phyloP scores from a whole-genome alignment of 2,329 filamentous ascomycete genomes.

The Claviceps maximensis region DNA sequence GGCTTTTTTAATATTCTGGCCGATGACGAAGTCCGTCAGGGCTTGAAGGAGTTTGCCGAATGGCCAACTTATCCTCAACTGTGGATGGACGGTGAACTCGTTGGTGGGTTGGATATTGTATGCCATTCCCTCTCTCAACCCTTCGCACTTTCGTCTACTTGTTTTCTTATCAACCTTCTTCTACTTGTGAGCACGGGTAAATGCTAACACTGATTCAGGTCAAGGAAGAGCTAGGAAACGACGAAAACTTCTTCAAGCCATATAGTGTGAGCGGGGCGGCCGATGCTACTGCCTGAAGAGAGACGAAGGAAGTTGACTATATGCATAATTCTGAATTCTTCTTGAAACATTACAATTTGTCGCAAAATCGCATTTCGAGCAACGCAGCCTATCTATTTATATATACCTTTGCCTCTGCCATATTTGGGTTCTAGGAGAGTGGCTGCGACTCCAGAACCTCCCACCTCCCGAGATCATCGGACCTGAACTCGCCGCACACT shows the following conservation, averaged over 20 bases:
- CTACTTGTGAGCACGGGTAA: background rate
- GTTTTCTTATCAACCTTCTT: background rate
- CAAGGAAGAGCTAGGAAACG: constrained; percentile 80
- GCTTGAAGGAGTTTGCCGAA: constrained; percentile 92
- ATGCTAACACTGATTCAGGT: constrained; percentile 41
- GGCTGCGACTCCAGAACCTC: background rate
- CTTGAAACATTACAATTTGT: background rate
- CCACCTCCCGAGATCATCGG: background rate
- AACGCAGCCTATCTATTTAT: background rate
- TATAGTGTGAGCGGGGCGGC: constrained; percentile 44
- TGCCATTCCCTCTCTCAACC: constrained; percentile 30
- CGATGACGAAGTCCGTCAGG: constrained; percentile 92
- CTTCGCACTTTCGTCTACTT: too few species aligned
- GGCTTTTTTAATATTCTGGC: constrained; percentile 99
- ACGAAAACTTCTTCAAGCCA: constrained; percentile 68
- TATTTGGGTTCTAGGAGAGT: background rate
- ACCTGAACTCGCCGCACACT: background rate
- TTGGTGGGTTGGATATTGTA: constrained; percentile 93
- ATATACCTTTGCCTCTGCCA: background rate
- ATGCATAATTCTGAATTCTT: background rate
- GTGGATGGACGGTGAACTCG: constrained; percentile 80
- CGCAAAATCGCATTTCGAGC: background rate
- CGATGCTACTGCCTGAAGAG: constrained; percentile 22
- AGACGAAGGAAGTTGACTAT: background rate
- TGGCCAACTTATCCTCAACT: constrained; percentile 97